Evolutionary conservation across 352 stramenopile genomes (phyloP), one percentile per base, ranked within the genome.

Genomic region (Globisporangium heterothallicum): DNA sequence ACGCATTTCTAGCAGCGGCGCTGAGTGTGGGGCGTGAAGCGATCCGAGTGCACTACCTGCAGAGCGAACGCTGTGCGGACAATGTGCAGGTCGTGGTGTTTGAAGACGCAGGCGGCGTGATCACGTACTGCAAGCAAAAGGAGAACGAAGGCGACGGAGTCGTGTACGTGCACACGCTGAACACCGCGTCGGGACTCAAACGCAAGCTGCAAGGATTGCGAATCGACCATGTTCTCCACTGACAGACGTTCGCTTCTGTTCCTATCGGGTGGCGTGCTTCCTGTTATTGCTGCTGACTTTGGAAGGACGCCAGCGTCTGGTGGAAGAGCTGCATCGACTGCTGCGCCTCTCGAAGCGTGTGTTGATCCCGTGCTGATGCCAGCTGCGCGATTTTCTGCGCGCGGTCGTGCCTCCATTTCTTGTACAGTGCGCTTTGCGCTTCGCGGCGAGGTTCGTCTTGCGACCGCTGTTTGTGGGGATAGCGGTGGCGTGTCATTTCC

Each of bases 91-190:
- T 88, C 46, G 77, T 72, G 9, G 65, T 84, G 22, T 86, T 88
- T 49, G 58, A 56, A 18, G 61, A 65, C 49, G 12, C 32, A n/a
- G 32, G 32, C n/a, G 77, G 77, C 2, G 63, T 86, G 43, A 86
- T 88, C 53, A 84, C 74, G 6, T 88, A 86, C 57, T 81, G 68
- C 61, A 88, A 88, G 47, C 52, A 59, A 32, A 49, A 53, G 32
- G 41, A 41, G 21, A 21, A 6, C 4, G 13, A 9, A 35, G 24
- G 44, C 0, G 22, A 54, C 1, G 18, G 35, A 0, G 51, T 48
- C 12, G 27, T 76, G 18, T 81, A 70, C 46, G 68, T 88, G 1
- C 77, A 88, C 29, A 88, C 77, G 13, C 59, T 88, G 3, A 88
- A 88, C 58, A 86, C 74, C 0, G 68, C 72, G 6, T 84, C 72